Conservation (phyloP, 2,329 filamentous ascomycete species). For the Fusarium sp. region DNA sequence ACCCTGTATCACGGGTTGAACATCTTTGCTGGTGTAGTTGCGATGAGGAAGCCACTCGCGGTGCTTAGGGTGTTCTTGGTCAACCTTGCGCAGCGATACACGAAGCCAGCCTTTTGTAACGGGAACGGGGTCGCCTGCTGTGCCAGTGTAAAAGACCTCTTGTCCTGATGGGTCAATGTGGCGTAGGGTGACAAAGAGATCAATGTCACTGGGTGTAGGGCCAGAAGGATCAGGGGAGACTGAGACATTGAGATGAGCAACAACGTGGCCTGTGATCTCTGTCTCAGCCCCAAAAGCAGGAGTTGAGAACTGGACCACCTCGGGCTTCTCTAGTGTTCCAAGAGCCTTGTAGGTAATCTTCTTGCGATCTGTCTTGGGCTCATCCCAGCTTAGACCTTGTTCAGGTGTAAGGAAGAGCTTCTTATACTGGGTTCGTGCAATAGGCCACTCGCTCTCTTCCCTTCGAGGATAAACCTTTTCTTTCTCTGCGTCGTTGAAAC, state of each 20-base stretch:
- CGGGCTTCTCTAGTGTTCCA: constrained; percentile 65
- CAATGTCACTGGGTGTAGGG: constrained; percentile 62
- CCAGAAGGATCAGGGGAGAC: constrained; percentile 64
- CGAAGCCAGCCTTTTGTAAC: constrained; percentile 74
- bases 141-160: constrained; percentile 74
- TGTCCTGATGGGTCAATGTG: constrained; percentile 65
- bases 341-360: constrained; percentile 70
- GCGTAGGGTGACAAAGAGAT: constrained; percentile 72
- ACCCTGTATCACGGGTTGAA: constrained; percentile 63
- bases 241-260: constrained; percentile 73
- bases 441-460: constrained; percentile 73
- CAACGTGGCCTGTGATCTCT: constrained; percentile 76
- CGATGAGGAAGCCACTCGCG: constrained; percentile 65
- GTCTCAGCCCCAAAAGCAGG: constrained; percentile 70
- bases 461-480: constrained; percentile 68
- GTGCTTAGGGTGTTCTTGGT: constrained; percentile 63
- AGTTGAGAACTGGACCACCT: constrained; percentile 69
- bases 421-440: constrained; percentile 72
- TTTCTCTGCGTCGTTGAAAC: constrained; percentile 71
- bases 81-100: constrained; percentile 65
- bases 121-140: constrained; percentile 72
- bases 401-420: constrained; percentile 68
- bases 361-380: constrained; percentile 27
- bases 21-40: constrained; percentile 68
- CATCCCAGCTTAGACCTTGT: constrained; percentile 49